These are phyloP conservation scores for Moesziomyces aphidis DNA, from an alignment of 1,284 basidiomycete genomes.

Conservation along the genomic window DNA sequence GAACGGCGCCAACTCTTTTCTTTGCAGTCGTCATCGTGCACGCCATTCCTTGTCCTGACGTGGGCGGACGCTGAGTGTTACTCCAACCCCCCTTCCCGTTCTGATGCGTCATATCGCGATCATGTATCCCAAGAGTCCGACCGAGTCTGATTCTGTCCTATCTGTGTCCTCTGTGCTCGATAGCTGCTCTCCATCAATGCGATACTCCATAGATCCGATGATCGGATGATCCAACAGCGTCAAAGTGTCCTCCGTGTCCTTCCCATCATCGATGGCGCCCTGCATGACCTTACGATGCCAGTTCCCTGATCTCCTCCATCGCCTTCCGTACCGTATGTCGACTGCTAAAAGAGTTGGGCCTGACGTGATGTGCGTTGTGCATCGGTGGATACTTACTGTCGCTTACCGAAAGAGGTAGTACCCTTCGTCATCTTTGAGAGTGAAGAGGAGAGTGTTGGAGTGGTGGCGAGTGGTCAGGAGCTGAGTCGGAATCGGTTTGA, in stretches of 20 bases:
- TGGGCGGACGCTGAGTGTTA: too few species aligned
- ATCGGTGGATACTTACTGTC: conserved; percentile 64
- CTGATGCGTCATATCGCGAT: too few species aligned
- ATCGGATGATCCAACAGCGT: too few species aligned
- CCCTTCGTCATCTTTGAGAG: conserved; percentile 65
- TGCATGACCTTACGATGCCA: too few species aligned
- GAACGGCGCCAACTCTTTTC: not conserved
- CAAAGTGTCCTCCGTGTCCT: not conserved
- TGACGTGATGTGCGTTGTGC: conserved; percentile 70
- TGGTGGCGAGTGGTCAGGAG: conserved; percentile 18
- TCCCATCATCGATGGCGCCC: too few species aligned
- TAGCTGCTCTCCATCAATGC: too few species aligned
- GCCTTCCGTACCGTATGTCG: not conserved
- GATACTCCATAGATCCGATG: too few species aligned
- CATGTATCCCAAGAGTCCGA: too few species aligned
- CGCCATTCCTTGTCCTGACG: not conserved
- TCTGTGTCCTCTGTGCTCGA: too few species aligned
- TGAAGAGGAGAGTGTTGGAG: conserved; percentile 5
- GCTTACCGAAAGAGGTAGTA: conserved; percentile 68
- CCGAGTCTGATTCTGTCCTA: too few species aligned
- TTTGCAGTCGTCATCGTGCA: not conserved
- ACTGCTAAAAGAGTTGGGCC: conserved; percentile 87
- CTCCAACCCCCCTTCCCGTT: too few species aligned
- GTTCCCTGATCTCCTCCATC: not conserved
- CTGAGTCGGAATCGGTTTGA: conserved; percentile 3